These are phyloP conservation scores for Mucor lusitanicus DNA, from an alignment of 371 early-diverging fungal species.

Conservation along the genomic window DNA sequence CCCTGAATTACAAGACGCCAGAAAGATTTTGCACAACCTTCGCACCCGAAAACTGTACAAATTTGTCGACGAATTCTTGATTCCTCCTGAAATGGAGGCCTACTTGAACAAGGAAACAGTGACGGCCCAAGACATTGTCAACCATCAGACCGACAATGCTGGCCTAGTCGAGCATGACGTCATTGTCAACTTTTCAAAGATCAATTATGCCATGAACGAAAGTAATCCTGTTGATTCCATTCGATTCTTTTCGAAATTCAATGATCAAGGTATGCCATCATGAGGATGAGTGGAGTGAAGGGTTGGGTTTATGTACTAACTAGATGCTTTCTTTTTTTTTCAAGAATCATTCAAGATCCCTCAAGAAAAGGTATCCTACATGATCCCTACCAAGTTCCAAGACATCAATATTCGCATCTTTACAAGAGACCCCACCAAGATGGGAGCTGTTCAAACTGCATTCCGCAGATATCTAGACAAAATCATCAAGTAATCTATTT, in stretches of 20 bases:
- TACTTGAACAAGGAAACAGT: slow-evolving; percentile 52
- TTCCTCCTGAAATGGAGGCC: slow-evolving; percentile 62
- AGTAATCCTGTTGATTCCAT: slow-evolving; percentile 86
- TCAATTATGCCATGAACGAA: slow-evolving; percentile 84
- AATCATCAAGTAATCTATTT: slow-evolving; percentile 5
- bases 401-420: slow-evolving; percentile 73
- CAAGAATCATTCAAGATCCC: slow-evolving; percentile 68
- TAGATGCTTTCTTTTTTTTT: too few relatives aligned
- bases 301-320: too few relatives aligned
- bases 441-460: slow-evolving; percentile 58
- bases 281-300: too few relatives aligned
- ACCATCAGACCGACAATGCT: slow-evolving; percentile 58
- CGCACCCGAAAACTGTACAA: slow-evolving; percentile 82
- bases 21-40: slow-evolving; percentile 72
- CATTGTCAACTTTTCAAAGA: slow-evolving; percentile 68
- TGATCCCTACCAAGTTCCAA: slow-evolving; percentile 73
- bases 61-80: slow-evolving; percentile 82
- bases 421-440: slow-evolving; percentile 63
- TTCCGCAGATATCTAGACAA: slow-evolving; percentile 38
- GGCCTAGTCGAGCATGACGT: slow-evolving; percentile 65
- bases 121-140: slow-evolving; percentile 58
- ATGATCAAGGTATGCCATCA: slow-evolving; percentile 48
- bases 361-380: slow-evolving; percentile 70
- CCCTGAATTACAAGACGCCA: slow-evolving; percentile 65
- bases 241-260: slow-evolving; percentile 78